Evolutionary conservation across 768 basidiomycete genomes (phyloP).

Genomic region (Rhodosporidiobolus odoratus): DNA sequence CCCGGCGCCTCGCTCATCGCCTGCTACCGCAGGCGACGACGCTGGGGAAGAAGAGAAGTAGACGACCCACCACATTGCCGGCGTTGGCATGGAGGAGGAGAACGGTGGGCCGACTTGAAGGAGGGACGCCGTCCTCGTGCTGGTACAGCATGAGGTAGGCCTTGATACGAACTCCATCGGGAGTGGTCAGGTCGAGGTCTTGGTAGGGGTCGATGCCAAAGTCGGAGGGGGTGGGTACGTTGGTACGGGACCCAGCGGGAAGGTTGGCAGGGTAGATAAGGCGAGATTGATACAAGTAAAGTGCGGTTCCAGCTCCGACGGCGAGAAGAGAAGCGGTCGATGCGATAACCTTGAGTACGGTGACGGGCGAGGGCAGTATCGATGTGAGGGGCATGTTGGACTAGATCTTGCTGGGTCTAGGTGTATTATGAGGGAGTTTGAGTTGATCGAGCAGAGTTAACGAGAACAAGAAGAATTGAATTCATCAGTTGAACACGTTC

Average conservation of each 20-base stretch:
- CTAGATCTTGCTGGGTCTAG: too few relatives aligned
- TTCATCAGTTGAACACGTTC: too few relatives aligned
- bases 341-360: constrained; percentile 8
- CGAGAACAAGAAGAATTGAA: too few relatives aligned
- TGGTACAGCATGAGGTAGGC: constrained; percentile 71
- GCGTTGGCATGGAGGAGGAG: constrained; percentile 83
- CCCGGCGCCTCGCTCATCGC: too few relatives aligned
- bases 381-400: not conserved
- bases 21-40: too few relatives aligned
- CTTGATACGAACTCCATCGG: constrained; percentile 65
- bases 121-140: constrained; percentile 41
- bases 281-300: constrained; percentile 79
- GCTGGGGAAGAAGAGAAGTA: not conserved
- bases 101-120: constrained; percentile 83
- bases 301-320: constrained; percentile 51
- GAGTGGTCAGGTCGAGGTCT: constrained; percentile 64
- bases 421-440: too few relatives aligned
- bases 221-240: constrained; percentile 65
- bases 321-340: not conserved
- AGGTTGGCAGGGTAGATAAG: constrained; percentile 85
- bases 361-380: not conserved
- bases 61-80: constrained; percentile 45
- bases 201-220: constrained; percentile 65
- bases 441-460: too few relatives aligned
- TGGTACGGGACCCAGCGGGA: constrained; percentile 63